These are phyloP conservation scores for Alisma plantagoaquatica DNA, from an alignment of 106 monocot genomes.

Conservation along the genomic window DNA sequence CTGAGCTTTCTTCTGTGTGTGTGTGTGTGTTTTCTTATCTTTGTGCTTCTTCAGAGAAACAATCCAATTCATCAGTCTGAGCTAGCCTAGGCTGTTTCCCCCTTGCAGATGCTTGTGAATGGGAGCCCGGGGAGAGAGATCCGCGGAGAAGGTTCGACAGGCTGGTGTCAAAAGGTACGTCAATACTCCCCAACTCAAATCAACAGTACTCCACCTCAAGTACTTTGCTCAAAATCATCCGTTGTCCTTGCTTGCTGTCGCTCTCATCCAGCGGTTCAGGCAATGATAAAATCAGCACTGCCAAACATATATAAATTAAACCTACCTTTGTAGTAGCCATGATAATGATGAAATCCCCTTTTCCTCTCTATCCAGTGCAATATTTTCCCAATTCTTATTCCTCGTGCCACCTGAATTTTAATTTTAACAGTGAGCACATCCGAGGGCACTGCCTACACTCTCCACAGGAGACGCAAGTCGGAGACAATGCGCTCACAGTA, in stretches of 20 bases:
- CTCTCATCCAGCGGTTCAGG: not conserved
- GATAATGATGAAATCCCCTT: no score
- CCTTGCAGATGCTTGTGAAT: constrained; percentile 26
- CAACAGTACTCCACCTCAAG: no score
- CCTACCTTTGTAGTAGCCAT: no score
- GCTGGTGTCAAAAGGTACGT: constrained; percentile 24
- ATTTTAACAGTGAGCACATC: constrained; percentile 22
- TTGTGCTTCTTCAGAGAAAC: no score
- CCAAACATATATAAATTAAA: no score
- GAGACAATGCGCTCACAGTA: constrained; percentile 91
- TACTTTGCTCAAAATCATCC: not conserved
- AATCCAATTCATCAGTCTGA: no score
- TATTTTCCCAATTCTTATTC: no score
- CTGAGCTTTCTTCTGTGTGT: not conserved
- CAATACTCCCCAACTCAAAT: no score
- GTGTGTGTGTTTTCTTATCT: not conserved
- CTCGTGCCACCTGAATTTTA: no score
- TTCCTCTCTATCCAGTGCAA: no score
- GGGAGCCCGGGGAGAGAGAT: constrained; percentile 18
- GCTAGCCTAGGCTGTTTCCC: no score
- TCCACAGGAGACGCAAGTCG: constrained; percentile 56
- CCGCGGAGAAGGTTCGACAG: constrained; percentile 14
- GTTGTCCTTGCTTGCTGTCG: not conserved
- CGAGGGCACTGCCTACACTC: constrained; percentile 33
- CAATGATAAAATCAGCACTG: no score